Evolutionary conservation across 228 moss, liverwort and hornwort species (phyloP).

Genomic region (Sphagnum fallax): DNA sequence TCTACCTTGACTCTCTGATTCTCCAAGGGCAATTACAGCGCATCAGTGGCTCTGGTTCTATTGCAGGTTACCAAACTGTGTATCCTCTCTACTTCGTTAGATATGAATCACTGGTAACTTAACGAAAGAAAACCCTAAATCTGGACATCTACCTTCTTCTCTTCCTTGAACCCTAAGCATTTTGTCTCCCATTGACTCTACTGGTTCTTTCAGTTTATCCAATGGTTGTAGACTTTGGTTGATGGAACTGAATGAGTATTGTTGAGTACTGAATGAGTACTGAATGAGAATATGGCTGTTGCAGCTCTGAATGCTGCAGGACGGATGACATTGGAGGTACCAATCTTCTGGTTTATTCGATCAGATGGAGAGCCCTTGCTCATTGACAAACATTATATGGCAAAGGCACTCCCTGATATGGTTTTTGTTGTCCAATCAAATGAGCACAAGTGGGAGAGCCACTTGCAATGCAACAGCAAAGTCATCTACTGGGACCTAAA

Average conservation of each 20-base stretch:
- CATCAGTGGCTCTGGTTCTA: slow-evolving; percentile 28
- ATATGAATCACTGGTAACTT: not conserved
- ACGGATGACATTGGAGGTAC: slow-evolving; percentile 63
- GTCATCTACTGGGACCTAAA: slow-evolving; percentile 76
- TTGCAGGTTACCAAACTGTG: not conserved
- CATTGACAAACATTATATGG: slow-evolving; percentile 87
- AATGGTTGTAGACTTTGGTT: not conserved
- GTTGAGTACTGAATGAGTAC: too few relatives aligned
- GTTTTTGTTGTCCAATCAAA: slow-evolving; percentile 81
- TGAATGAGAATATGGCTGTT: too few relatives aligned
- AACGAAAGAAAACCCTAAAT: not conserved
- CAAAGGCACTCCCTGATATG: slow-evolving; percentile 90
- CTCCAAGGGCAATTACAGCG: slow-evolving; percentile 91
- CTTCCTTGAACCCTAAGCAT: not conserved
- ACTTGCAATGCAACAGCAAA: slow-evolving; percentile 87
- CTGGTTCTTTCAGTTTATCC: not conserved
- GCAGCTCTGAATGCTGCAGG: slow-evolving; percentile 37
- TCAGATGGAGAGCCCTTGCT: slow-evolving; percentile 69
- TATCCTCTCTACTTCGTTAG: not conserved
- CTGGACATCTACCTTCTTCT: not conserved
- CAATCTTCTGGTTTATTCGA: slow-evolving; percentile 90
- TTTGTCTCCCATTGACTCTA: not conserved
- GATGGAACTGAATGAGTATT: too few relatives aligned
- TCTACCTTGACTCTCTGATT: slow-evolving; percentile 88
- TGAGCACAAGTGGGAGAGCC: slow-evolving; percentile 74